Base-by-base conservation (phyloP, 257 asterid genomes). In the Leonotis leonurus region DNA sequence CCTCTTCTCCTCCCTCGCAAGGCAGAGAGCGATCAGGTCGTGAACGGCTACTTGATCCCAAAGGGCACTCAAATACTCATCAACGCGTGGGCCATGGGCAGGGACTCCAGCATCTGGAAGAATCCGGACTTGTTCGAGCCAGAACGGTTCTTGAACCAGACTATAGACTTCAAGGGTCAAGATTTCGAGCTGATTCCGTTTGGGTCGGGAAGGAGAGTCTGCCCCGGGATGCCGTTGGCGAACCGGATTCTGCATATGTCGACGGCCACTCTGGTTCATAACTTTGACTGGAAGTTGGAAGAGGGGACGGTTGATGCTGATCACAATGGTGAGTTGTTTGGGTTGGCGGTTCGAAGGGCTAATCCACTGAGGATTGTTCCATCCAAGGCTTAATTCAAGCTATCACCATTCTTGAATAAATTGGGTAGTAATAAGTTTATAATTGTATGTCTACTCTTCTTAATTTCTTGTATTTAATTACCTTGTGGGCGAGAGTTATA, bases 201-300 rank as follows among this genome's bases (percentile, higher is more conserved):
- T 11, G 76, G 82, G 6, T 33, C 68, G 3, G 82, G 82, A 1
- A 21, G 82, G 18, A 65, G 82, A 43, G 56, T 73, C 0, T 77
- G 82, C 25, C 76, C 73, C 0, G 82, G 76, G 0, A 0, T 73
- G 54, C 60, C 73, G 0, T 40, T 77, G 18, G 82, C 73, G 0
- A 36, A 55, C 0, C 67, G 62, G 2, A 70, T 77, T 65, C 25
- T 73, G 30, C 83, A 54, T 4, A n/a, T 71, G 5, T n/a, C 44
- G 32, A 13, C 65, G 13, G 80, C 70, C 0, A 58, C 77, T 13
- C 44, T 78, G 40, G 29, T 78, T 57, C 70, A 74, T 21, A 59
- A 39, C 20, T 78, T 78, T 35, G 78, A 74, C 6, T 78, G 77
- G 80, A 71, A 64, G 25, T 49, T 60, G 9, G 65, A 54, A 8